Conservation (phyloP, 108 stramenopile species). For the Cyclotella choctawhatcheeana region DNA sequence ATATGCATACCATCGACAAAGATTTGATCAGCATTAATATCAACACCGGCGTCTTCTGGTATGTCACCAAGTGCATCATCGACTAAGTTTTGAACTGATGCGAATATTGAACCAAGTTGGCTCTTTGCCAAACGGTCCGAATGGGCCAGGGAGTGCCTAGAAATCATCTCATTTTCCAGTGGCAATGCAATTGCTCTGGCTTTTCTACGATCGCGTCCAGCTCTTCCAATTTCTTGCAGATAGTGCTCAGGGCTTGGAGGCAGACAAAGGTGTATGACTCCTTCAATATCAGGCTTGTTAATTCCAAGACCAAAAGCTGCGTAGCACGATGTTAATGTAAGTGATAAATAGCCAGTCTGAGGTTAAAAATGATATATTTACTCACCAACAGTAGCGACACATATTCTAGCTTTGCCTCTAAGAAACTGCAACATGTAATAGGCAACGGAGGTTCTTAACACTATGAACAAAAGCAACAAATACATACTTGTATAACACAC, state of each 20-base stretch:
- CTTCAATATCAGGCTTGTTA: constrained; percentile 92
- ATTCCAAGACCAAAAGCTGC: constrained; percentile 98
- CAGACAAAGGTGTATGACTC: constrained; percentile 88
- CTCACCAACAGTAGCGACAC: constrained; percentile 87
- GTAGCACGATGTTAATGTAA: too few species aligned
- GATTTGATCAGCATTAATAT: constrained; percentile 20
- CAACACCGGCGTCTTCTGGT: constrained; percentile 33
- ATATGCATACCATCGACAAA: constrained; percentile 53
- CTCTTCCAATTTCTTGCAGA: constrained; percentile 97
- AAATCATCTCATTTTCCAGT: constrained; percentile 71
- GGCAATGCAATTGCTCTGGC: constrained; percentile 81
- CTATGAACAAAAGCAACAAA: not conserved
- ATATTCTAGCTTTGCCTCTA: constrained; percentile 87
- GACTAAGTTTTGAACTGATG: constrained; percentile 41
- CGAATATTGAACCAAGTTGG: constrained; percentile 69
- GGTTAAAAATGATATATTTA: not conserved
- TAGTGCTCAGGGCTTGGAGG: constrained; percentile 94
- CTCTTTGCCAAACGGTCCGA: constrained; percentile 69
- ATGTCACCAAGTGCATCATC: constrained; percentile 49
- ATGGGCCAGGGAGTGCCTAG: constrained; percentile 79
- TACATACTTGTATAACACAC: constrained; percentile 27
- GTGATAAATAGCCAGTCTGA: not conserved
- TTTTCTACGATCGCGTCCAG: constrained; percentile 92
- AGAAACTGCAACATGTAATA: constrained; percentile 58
- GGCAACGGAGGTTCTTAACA: not conserved